phyloP scores from a whole-genome alignment of 2,329 filamentous ascomycete genomes.

The Pseudodiploospora longispora region DNA sequence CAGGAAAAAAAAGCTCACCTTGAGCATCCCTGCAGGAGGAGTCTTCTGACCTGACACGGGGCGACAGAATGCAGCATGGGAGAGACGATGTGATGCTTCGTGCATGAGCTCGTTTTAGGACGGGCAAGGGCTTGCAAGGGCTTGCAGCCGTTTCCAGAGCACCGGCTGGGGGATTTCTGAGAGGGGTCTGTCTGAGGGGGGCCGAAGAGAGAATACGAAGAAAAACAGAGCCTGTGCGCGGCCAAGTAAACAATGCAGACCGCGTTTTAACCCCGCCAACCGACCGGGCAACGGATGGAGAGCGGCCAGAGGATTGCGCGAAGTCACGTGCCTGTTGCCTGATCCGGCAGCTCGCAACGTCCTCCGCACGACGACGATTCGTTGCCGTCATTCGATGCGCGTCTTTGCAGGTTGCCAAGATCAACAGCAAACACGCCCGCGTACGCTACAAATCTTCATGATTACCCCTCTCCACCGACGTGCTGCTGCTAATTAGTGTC shows the following conservation, averaged over 20 bases:
- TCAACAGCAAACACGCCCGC: too few relatives aligned
- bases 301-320: slow-evolving; percentile 3
- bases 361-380: too few relatives aligned
- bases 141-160: background rate
- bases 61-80: slow-evolving; percentile 15
- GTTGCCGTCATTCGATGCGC: too few relatives aligned
- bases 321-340: slow-evolving; percentile 11
- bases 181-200: background rate
- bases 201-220: background rate
- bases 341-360: too few relatives aligned
- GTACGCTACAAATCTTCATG: too few relatives aligned
- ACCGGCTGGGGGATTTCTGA: background rate
- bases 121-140: slow-evolving; percentile 11
- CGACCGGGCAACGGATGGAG: slow-evolving; percentile 9
- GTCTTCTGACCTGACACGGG: slow-evolving; percentile 14
- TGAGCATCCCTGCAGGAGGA: background rate
- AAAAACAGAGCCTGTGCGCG: slow-evolving; percentile 1
- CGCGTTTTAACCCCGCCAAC: slow-evolving; percentile 11
- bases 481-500: too few relatives aligned
- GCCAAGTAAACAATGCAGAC: slow-evolving; percentile 15
- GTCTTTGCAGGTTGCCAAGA: too few relatives aligned
- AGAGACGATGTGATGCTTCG: slow-evolving; percentile 18
- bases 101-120: slow-evolving; percentile 20
- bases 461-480: too few relatives aligned
- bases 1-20: background rate